Evolutionary conservation across 2,329 filamentous ascomycete species (phyloP), one percentile per base, ranked within the genome.

Genomic region (Penicillium sp.): DNA sequence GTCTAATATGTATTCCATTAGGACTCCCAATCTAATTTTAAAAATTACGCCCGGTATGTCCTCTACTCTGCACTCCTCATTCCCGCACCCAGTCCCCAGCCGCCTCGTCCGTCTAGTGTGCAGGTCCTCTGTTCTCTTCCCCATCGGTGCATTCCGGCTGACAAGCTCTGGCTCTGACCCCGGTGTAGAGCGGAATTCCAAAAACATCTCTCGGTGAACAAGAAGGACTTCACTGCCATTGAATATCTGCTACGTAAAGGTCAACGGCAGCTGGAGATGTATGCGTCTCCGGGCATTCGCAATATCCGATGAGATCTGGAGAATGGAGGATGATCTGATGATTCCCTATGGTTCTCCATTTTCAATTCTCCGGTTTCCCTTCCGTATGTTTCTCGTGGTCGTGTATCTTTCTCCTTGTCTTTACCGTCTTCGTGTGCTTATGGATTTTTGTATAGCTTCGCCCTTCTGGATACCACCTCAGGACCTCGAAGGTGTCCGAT

Each of bases 231-330:
- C 76, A 82, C 84, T 16, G 89, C 92, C 6, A 89, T 97, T 59
- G 93, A 97, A 76, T 95, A 92, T 75, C 80, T 96, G 37, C 74
- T 97, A 55, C 85, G 93, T 62, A 94, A 92, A 75, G 93, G 93
- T 25, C 84, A 86, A 43, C 85, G 91, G 48, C 92, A 97, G 74
- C 81, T 97, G 19, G 92, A 96, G 65, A 85, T 88, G 49, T 95
- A 95, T 77, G 86, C 89, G n/a, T 86, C 89, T 6, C 87, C 90
- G 28, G 89, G 89, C 2, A 93, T 96, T 70, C 91, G 87, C 71
- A 91, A 95, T 75, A 88, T 96, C 57, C 71, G 71, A 60, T 75
- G 72, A 72, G 70, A 33, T 58, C 28, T 19, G 6, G 35, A 37
- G 35, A 13, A 37, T 16, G 11, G 1, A 3, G 19, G 19, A 22